Evolutionary conservation across 2,329 filamentous ascomycete species (phyloP), one percentile per base, ranked within the genome.

Genomic region (Mycosphaerelloides madeirae): DNA sequence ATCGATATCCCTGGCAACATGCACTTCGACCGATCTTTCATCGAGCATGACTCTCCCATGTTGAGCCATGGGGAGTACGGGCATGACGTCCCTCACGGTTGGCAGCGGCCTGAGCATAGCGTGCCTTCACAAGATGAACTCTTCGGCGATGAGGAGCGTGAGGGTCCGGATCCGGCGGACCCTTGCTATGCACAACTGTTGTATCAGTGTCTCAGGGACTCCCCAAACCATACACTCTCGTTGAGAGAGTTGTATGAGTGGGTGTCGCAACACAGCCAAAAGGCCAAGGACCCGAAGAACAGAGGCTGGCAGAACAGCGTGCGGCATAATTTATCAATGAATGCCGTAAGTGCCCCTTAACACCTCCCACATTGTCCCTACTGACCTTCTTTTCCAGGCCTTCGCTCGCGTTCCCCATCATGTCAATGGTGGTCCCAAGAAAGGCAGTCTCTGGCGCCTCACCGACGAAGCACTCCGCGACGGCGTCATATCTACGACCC

Each of bases 261-360:
- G 89, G 95, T 97, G 59, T 74, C 79, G 32, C 76, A 83, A 20
- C 83, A 95, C 60, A 95, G 89, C 2, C 77, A 79, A 54, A 95
- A 93, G 65, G 80, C 79, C 3, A 80, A 74, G 41, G 75, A 76
- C 35, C 75, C 73, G 6, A 63, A 65, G 40, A 68, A 66, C 3
- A 70, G 66, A 34, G 91, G 90, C 8, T 97, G 91, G 91, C 85
- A 91, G 68, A 97, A 96, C 66, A 95, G 87, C 63, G 94, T 97
- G 53, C 80, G 91, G 2, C 91, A 97, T 65, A 97, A 97, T 57
- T 72, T 97, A 6, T 95, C 88, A 37, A 96, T 97, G 90, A 97
- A 97, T 58, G 77, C 78, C 49, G 91, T 96, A 79, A 68, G 81
- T 74, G 8, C 14, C 22, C 3, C 8, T 47, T 14, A 31, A 16